Evolutionary conservation across 192 early-diverging fungal genomes (phyloP), one percentile per base, ranked within the genome.

Genomic region (Gamsiella multidivaricata): DNA sequence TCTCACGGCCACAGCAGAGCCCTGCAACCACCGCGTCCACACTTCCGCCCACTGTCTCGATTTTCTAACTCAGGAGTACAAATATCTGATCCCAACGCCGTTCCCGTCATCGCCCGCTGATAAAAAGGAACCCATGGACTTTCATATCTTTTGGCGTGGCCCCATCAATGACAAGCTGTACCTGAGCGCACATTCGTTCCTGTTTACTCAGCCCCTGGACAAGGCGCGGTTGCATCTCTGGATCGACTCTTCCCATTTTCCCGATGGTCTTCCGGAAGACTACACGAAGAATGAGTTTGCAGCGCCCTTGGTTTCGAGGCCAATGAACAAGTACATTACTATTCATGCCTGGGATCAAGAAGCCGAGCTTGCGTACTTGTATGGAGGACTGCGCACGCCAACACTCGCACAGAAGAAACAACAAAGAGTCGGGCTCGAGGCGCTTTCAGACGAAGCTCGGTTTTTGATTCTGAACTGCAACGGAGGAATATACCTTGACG

Each of bases 401-500:
- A n/a, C n/a, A n/a, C n/a, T n/a, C n/a, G n/a, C n/a, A n/a, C n/a
- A n/a, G n/a, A n/a, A n/a, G n/a, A n/a, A n/a, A n/a, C n/a, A n/a
- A n/a, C n/a, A n/a, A n/a, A n/a, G n/a, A n/a, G 57, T 47, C 9
- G 52, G 54, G 51, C 57, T 70, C 10, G 80, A 74, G 7, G 70
- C 70, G 46, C 43, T 74, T 18, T 74, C 70, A 31, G 80, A 81
- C 39, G 66, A 74, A 28, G 80, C 71, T 12, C 65, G 80, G n/a
- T 81, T 81, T 45, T 37, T 81, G 29, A 60, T 81, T 20, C 25
- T 81, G 32, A 64, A 81, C 36, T 41, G 66, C 33, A 62, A 81
- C 17, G 80, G 80, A 5, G 80, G 80, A 22, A 74, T 81, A 14
- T 81, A 81, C 37, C 36, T 81, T 5, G 80, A 81, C 32, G 80